A percentile compares a stretch with the other conserved stretches of the same genome.
Conservation (phyloP, 2,329 filamentous ascomycete genomes). For the Aschersonia sp. region DNA sequence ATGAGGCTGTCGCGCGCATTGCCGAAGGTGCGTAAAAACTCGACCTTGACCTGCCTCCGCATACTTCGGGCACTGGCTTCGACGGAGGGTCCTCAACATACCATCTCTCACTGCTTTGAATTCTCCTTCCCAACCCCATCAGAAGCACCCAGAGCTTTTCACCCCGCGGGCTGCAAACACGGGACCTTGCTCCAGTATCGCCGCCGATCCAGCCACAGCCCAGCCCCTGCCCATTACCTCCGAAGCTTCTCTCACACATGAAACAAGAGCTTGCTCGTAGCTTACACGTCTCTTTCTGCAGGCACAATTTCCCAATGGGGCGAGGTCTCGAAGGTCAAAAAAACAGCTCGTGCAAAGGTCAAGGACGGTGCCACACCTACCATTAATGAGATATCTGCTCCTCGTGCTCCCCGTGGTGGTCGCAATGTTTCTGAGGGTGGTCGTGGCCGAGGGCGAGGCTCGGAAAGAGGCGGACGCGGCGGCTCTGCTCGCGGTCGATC, state of each 20-base stretch:
- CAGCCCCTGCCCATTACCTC: too few species aligned
- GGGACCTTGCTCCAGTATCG: too few species aligned
- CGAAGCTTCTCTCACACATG: too few species aligned
- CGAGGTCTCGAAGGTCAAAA: constrained; percentile 69
- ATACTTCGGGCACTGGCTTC: too few species aligned
- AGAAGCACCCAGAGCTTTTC: too few species aligned
- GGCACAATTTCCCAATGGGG: constrained; percentile 73
- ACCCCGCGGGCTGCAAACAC: too few species aligned
- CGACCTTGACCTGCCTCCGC: too few species aligned
- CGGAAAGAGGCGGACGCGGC: constrained; percentile 46
- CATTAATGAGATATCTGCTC: constrained; percentile 28
- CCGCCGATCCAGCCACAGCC: too few species aligned
- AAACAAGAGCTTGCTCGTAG: background rate
- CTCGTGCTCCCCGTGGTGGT: constrained; percentile 42
- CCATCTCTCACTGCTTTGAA: too few species aligned
- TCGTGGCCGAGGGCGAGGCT: constrained; percentile 46
- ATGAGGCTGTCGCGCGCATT: constrained; percentile 62
- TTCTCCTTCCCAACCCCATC: too few species aligned
- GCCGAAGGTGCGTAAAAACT: constrained; percentile 48
- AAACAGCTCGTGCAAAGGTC: constrained; percentile 59
- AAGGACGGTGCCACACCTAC: constrained; percentile 46
- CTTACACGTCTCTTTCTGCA: constrained; percentile 19
- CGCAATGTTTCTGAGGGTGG: constrained; percentile 46
- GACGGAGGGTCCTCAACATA: too few species aligned
- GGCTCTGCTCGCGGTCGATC: constrained; percentile 44